Percentiles rank a stretch among this genome's conserved stretches.
Conservation (phyloP, 495 filamentous ascomycete genomes). For the Talaromyces thailandensis region DNA sequence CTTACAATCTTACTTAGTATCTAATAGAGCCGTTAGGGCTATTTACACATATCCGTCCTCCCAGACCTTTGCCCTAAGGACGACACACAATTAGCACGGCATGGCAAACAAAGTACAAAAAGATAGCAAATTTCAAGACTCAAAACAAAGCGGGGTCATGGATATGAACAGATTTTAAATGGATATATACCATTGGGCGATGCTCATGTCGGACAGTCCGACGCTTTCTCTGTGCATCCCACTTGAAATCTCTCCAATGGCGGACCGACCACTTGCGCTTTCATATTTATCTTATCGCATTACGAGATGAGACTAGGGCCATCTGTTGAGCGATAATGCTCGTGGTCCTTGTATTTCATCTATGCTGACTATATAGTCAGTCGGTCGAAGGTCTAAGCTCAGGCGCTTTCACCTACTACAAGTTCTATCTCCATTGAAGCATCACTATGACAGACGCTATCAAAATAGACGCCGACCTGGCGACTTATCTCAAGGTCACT, state of each 20-base stretch:
- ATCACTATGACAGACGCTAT: not conserved
- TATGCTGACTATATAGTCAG: not conserved
- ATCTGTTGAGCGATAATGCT: too few relatives aligned
- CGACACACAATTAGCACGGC: not conserved
- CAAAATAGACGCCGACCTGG: not conserved
- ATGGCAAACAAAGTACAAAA: not conserved
- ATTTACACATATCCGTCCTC: not conserved
- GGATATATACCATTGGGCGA: not conserved
- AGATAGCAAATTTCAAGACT: not conserved
- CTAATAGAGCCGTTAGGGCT: not conserved
- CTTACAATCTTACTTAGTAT: too few relatives aligned
- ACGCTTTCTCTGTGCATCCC: not conserved
- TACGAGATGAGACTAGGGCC: too few relatives aligned
- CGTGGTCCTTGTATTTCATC: not conserved
- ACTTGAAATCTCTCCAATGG: not conserved
- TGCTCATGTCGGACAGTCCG: not conserved
- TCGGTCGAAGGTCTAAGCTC: not conserved
- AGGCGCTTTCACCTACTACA: not conserved
- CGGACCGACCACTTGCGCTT: not conserved
- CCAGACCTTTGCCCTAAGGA: not conserved
- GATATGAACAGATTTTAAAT: not conserved
- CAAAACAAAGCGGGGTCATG: not conserved
- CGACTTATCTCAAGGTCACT: not conserved
- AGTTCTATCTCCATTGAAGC: not conserved
- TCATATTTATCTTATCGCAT: not conserved